These are phyloP conservation scores for Geotrichum citri-aurantii DNA, from an alignment of 1,139 yeast genomes.

Conservation along the genomic window DNA sequence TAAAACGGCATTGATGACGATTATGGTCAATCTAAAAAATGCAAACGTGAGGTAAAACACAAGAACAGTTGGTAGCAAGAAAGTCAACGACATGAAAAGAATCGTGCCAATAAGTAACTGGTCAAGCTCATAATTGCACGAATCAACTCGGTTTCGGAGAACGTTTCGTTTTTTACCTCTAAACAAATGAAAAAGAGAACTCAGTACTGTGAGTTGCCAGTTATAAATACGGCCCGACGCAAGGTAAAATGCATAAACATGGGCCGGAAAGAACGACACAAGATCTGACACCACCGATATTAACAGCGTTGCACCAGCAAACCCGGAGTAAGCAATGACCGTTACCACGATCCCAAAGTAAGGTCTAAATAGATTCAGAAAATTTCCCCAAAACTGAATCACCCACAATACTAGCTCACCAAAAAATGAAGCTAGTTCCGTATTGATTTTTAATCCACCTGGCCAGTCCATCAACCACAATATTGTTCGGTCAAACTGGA, in stretches of 20 bases:
- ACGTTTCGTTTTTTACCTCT: slow-evolving; percentile 86
- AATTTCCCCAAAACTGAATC: slow-evolving; percentile 55
- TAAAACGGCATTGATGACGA: slow-evolving; percentile 47
- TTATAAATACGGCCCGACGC: slow-evolving; percentile 74
- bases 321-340: slow-evolving; percentile 42
- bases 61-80: slow-evolving; percentile 78
- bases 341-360: slow-evolving; percentile 34
- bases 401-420: slow-evolving; percentile 89
- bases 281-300: slow-evolving; percentile 63
- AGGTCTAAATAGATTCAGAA: slow-evolving; percentile 29
- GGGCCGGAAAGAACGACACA: slow-evolving; percentile 58
- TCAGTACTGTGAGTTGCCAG: slow-evolving; percentile 63
- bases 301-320: slow-evolving; percentile 59
- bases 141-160: slow-evolving; percentile 78
- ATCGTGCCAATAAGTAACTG: slow-evolving; percentile 85
- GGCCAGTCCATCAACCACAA: slow-evolving; percentile 84
- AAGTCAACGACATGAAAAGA: slow-evolving; percentile 70
- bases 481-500: slow-evolving; percentile 46
- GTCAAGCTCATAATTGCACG: slow-evolving; percentile 76
- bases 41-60: slow-evolving; percentile 81
- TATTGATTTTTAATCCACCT: slow-evolving; percentile 88
- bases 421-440: slow-evolving; percentile 75
- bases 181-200: slow-evolving; percentile 75
- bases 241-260: slow-evolving; percentile 68
- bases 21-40: slow-evolving; percentile 47